Conservation (phyloP, 495 filamentous ascomycete species). For the Penicillium simplicissimum region DNA sequence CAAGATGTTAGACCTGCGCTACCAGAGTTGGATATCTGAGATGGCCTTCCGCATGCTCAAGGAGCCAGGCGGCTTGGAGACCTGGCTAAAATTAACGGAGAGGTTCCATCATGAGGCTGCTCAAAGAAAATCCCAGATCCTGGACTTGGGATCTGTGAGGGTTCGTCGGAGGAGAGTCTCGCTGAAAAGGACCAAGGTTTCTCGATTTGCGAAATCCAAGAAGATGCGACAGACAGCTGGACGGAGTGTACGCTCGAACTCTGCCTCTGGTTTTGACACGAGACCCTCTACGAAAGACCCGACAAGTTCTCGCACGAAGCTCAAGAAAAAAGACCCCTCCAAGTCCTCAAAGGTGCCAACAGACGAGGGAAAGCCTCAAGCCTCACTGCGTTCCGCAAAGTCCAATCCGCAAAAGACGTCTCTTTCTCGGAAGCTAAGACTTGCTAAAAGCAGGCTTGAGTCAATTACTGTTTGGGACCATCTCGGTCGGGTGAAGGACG, state of each 20-base stretch:
- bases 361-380: not conserved
- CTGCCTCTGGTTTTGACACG: not conserved
- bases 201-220: not conserved
- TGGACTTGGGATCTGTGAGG: not conserved
- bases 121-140: constrained; percentile 2
- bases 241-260: not conserved
- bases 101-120: not conserved
- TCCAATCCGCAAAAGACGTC: not conserved
- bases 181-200: not conserved
- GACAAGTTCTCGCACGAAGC: not conserved
- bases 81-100: not conserved
- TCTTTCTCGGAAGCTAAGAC: not conserved
- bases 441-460: not conserved
- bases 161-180: not conserved
- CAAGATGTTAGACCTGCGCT: not conserved
- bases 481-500: not conserved
- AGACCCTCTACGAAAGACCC: not conserved
- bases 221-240: not conserved
- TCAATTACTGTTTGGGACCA: not conserved
- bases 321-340: not conserved
- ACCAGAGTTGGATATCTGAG: not conserved
- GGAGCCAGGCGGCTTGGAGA: not conserved
- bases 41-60: not conserved
- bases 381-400: not conserved
- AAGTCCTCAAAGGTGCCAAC: not conserved